These are phyloP conservation scores for Boeremia exigua DNA, from an alignment of 2,329 filamentous ascomycete species.

Conservation along the genomic window DNA sequence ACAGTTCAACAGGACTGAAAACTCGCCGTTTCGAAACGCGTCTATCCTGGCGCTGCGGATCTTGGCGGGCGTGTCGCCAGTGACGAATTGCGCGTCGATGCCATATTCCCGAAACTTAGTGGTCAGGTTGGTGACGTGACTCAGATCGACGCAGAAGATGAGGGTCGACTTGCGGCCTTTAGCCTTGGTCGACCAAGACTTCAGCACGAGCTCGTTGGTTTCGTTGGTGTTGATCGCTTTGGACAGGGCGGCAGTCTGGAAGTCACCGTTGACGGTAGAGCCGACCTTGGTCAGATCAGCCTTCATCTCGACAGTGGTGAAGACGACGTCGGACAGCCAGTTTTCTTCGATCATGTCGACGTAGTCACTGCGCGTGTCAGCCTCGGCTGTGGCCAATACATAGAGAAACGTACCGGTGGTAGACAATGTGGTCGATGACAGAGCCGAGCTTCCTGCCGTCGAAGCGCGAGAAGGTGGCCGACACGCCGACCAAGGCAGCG, in stretches of 20 bases:
- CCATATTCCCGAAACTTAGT: constrained; percentile 77
- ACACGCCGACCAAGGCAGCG: constrained; percentile 80
- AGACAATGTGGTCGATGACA: constrained; percentile 94
- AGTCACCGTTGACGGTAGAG: constrained; percentile 73
- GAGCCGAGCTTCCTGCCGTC: constrained; percentile 83
- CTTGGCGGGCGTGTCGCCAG: constrained; percentile 75
- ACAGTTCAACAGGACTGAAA: constrained; percentile 90
- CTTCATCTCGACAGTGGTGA: constrained; percentile 87
- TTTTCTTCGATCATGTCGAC: constrained; percentile 85
- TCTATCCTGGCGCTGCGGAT: constrained; percentile 74
- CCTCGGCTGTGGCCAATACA: not conserved
- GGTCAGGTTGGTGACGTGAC: constrained; percentile 78
- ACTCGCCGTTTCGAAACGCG: constrained; percentile 76
- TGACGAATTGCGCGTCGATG: constrained; percentile 86
- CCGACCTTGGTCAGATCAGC: constrained; percentile 79
- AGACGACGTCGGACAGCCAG: constrained; percentile 90
- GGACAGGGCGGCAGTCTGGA: constrained; percentile 78
- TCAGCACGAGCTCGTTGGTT: constrained; percentile 83
- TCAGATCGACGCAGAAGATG: constrained; percentile 91
- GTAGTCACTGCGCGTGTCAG: constrained; percentile 60
- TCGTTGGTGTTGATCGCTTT: constrained; percentile 79
- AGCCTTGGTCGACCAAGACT: constrained; percentile 84
- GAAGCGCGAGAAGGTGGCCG: constrained; percentile 78
- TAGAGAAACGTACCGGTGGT: constrained; percentile 68
- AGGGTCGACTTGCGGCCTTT: constrained; percentile 79